Conservation (phyloP, 2,329 filamentous ascomycete genomes). For the Pseudogymnoascus sp. region DNA sequence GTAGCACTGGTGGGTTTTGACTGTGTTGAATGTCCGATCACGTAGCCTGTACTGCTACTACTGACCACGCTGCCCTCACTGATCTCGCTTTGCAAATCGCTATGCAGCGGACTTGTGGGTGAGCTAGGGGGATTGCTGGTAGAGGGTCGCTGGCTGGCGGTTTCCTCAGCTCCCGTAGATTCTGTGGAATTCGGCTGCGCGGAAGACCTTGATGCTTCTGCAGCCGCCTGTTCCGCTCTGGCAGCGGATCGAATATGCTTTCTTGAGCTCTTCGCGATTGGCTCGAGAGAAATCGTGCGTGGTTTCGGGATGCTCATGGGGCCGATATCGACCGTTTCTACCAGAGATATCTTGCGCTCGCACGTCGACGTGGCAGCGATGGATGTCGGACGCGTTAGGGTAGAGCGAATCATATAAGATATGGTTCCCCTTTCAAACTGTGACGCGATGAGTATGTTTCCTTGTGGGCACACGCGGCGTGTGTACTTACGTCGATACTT, state of each 20-base stretch:
- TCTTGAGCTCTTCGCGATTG: conserved; percentile 63
- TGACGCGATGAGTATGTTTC: not conserved
- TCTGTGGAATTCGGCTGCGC: conserved; percentile 14
- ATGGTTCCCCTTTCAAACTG: conserved; percentile 95
- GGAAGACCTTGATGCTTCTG: conserved; percentile 13
- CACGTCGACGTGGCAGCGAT: conserved; percentile 74
- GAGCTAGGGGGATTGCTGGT: conserved; percentile 34
- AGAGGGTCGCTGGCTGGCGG: conserved; percentile 27
- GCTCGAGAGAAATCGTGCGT: conserved; percentile 78
- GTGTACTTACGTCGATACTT: conserved; percentile 78
- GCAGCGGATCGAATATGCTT: conserved; percentile 44
- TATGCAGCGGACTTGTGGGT: conserved; percentile 38
- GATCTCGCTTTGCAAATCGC: conserved; percentile 57
- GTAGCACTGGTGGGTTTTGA: conserved; percentile 50
- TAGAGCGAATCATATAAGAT: conserved; percentile 83
- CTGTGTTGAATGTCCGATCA: conserved; percentile 36
- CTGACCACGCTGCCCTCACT: conserved; percentile 55
- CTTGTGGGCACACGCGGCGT: not conserved
- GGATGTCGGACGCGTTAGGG: conserved; percentile 77
- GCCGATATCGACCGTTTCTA: conserved; percentile 80
- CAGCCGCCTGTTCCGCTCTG: conserved; percentile 5
- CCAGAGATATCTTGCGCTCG: conserved; percentile 70
- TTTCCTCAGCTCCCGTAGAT: conserved; percentile 24
- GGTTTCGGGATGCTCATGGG: conserved; percentile 65
- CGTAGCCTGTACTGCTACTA: conserved; percentile 27